Evolutionary conservation across 371 early-diverging fungal genomes (phyloP), one percentile per base, ranked within the genome.

Genomic region (Nematocida sp.): DNA sequence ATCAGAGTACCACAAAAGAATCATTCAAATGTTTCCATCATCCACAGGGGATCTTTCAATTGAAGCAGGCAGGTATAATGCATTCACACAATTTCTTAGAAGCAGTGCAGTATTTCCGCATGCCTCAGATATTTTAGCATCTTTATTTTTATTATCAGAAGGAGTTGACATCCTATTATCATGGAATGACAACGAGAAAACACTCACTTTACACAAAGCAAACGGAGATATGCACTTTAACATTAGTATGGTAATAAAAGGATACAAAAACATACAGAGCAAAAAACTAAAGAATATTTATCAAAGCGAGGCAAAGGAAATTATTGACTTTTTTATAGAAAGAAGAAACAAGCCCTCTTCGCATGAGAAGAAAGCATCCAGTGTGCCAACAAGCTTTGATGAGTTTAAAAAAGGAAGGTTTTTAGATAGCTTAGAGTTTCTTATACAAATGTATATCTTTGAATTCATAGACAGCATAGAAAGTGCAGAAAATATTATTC

Each of bases 1-100:
- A n/a, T 5, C 7, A n/a, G 20, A 20, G 15, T 58, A 58, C 58
- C 58, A 58, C 20, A 20, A 5, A n/a, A 58, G 7, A 6, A 7
- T 58, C 20, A 58, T 58, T 20, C 58, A 20, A 27, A 58, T 58
- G 58, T 58, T 58, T 27, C 58, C 58, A 27, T 58, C 58, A 7
- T n/a, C n/a, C n/a, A 27, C n/a, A 27, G 58, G 58, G 58, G 58
- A 58, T 7, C 58, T 58, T 58, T 58, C 58, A 0, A 58, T 58
- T 27, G 27, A 58, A 58, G 5, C 58, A n/a, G 58, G 27, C 23
- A 7, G 58, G 20, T n/a, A 58, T 7, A 58, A 58, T 27, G 7
- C 58, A 20, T 20, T 58, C 27, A 23, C 27, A 7, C 6, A 20
- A 20, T 23, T 27, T n/a, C 58, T 58, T 27, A n/a, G 27, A 27